Conservation (phyloP, 352 stramenopile species). For the Phytophthora fragariaefolia region DNA sequence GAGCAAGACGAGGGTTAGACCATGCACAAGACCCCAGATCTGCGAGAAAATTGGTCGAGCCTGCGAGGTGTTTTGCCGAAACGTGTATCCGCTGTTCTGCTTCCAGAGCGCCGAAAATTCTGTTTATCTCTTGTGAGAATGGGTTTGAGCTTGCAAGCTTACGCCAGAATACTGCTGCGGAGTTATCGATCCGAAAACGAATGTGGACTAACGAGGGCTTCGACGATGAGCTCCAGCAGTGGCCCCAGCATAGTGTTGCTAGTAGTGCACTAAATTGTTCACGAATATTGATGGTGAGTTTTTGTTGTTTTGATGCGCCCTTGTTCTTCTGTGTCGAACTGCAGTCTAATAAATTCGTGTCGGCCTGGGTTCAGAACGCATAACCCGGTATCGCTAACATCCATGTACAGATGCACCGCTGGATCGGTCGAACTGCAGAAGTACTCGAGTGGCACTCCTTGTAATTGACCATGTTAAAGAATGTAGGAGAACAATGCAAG, state of each 20-base stretch:
- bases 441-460: not conserved
- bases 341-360: slow-evolving; percentile 7
- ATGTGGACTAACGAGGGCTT: not conserved
- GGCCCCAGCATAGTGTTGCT: not conserved
- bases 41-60: not conserved
- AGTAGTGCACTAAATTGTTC: slow-evolving; percentile 18
- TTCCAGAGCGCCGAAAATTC: not conserved
- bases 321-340: slow-evolving; percentile 25
- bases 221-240: not conserved
- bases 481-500: slow-evolving; percentile 6
- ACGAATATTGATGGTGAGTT: slow-evolving; percentile 25
- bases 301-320: not conserved
- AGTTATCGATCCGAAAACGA: slow-evolving; percentile 9
- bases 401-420: slow-evolving; percentile 25
- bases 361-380: slow-evolving; percentile 20
- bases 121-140: not conserved
- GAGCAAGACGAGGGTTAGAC: not conserved
- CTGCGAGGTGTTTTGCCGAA: not conserved
- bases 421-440: not conserved
- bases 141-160: not conserved
- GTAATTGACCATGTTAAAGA: not conserved
- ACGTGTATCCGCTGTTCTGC: not conserved
- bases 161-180: slow-evolving; percentile 2
- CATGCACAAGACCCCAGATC: slow-evolving; percentile 10
- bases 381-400: slow-evolving; percentile 18